Evolutionary conservation across 2,329 filamentous ascomycete species (phyloP), one percentile per base, ranked within the genome.

Genomic region (Xylariaceae sp.): DNA sequence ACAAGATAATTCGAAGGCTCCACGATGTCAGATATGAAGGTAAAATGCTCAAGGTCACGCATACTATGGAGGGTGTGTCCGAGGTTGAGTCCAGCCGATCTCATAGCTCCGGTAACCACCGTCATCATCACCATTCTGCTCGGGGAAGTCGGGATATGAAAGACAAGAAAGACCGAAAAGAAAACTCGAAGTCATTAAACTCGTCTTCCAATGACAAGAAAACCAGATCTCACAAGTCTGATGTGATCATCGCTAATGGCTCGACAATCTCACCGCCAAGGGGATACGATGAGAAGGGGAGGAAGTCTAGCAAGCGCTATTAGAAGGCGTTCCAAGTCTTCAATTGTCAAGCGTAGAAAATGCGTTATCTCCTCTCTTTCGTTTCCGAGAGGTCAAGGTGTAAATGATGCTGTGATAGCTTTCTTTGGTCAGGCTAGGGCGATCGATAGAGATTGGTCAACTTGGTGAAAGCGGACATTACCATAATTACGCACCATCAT

Each of bases 21-120:
- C 43, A 61, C 32, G 52, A 53, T 4, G 47, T 42, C 41, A 53
- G 52, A 32, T 52, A 53, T 28, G 54, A 57, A 4, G 55, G 56
- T 3, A 51, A 50, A 7, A 41, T 41, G 17, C 38, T 61, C n/a
- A 51, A 42, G 19, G 58, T 48, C 9, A 48, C 50, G 17, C 47
- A 54, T 33, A 57, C 55, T 7, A 60, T 54, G 26, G 59, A 61
- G 33, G 56, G 55, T 12, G 52, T 55, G 19, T 55, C 58, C 4
- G 49, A 54, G 19, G 44, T 48, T 32, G 54, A 56, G 35, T 33
- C 44, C 12, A 34, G 36, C 8, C 45, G 45, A 9, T 8, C 37
- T 19, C 18, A 12, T 15, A 17, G 8, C 8, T 42, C 44, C 13
- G 17, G 17, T 26, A 48, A 41, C 26, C 48, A 45, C 11, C 39